A percentile compares a stretch with the other conserved stretches of the same genome.
Evolutionary conservation across 202 grass and related monocot genomes (phyloP).

Genomic region (Zizania palustris): DNA sequence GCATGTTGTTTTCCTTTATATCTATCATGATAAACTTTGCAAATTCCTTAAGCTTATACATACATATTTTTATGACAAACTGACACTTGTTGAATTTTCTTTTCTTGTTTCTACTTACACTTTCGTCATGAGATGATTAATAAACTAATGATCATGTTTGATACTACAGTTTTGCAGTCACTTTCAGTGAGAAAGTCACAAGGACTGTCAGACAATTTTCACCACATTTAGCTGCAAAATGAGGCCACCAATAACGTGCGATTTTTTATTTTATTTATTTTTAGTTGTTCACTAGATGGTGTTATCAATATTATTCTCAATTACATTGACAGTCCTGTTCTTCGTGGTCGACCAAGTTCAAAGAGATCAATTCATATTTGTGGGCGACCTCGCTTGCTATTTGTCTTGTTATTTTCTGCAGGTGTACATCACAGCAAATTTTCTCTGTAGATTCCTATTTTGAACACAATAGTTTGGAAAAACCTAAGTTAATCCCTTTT

Average conservation of each 20-base stretch:
- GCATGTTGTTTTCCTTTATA: conserved; percentile 3
- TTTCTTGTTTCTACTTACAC: neutral
- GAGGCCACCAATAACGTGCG: conserved; percentile 76
- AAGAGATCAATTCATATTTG: conserved; percentile 98
- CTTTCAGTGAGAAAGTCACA: conserved; percentile 95
- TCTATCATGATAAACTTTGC: neutral
- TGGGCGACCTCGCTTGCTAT: conserved; percentile 80
- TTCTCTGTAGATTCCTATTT: neutral
- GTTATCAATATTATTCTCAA: conserved; percentile 29
- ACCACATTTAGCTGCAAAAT: conserved; percentile 94
- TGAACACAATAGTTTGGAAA: neutral
- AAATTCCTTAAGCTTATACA: neutral
- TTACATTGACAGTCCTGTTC: conserved; percentile 66
- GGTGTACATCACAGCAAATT: conserved; percentile 43
- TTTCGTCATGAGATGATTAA: neutral
- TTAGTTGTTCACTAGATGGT: neutral
- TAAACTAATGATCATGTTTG: conserved; percentile 34
- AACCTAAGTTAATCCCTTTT: conserved; percentile 22
- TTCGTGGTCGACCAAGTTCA: conserved; percentile 71
- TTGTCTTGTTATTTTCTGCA: conserved; percentile 79
- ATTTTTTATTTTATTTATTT: conserved; percentile 29
- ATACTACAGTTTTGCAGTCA: conserved; percentile 74
- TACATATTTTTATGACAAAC: neutral
- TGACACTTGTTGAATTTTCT: conserved; percentile 3
- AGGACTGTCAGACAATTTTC: conserved; percentile 76